Evolutionary conservation across 192 early-diverging fungal genomes (phyloP), one percentile per base, ranked within the genome.

Genomic region (Radiomyces spectabilis): DNA sequence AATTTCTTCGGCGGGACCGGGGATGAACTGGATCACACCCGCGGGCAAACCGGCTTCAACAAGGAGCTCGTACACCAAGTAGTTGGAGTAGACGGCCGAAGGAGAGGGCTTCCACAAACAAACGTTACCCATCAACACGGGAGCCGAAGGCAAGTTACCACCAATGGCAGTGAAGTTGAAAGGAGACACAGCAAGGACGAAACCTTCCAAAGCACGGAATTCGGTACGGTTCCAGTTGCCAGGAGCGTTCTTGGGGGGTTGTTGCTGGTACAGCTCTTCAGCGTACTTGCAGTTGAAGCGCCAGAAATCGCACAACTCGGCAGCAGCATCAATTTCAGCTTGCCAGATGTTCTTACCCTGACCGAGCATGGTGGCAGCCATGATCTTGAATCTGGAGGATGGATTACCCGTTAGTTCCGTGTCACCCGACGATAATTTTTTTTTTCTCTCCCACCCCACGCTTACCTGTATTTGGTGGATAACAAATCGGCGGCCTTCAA

Each of bases 161-260:
- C 92, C 96, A 66, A 98, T 98, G 51, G 96, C 96, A 33, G 96
- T 98, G 68, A 98, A 98, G 77, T 98, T 98, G 82, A 98, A 98
- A 19, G 96, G 96, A 25, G 94, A 93, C 59, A 95, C 91, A 30
- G 94, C 96, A 47, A 91, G 85, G 29, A 98, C 94, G 60, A 97
- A 96, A n/a, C 96, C 96, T 73, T 98, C 96, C 34, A 98, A 79
- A 29, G 89, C 81, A 34, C 96, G 86, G 77, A 94, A 95, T 78
- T 98, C 96, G 57, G 84, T 76, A 53, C 94, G 82, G 77, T 98
- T 98, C 96, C 96, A 98, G 39, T 76, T 80, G 31, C 81, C 78
- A 22, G 79, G 54, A 10, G 87, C 61, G 77, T 95, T 94, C 75
- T 86, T 84, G 54, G 88, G 80, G 29, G 96, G 94, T 80, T 98